Conservation (phyloP, 805 yeast species). For the Starmera caribaea region DNA sequence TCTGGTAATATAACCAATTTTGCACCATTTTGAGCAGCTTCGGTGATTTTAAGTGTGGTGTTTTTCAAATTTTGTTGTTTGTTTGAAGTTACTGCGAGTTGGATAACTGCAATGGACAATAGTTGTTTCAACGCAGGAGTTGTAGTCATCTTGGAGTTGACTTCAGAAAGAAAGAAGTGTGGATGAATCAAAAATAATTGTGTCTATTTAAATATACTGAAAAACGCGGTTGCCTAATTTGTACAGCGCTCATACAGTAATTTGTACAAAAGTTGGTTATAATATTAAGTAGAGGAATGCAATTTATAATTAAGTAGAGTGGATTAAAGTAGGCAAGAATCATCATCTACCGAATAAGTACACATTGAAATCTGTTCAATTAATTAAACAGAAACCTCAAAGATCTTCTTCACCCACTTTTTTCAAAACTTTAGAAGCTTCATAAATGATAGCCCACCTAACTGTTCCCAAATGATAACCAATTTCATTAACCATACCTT, state of each 20-base stretch:
- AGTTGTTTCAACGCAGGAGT: not conserved
- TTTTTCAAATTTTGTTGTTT: not conserved
- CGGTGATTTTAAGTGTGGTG: not conserved
- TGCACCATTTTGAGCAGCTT: constrained; percentile 1
- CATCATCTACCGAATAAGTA: no score
- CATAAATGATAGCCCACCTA: constrained; percentile 1
- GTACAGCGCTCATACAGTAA: no score
- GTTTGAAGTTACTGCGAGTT: not conserved
- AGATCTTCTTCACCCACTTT: not conserved
- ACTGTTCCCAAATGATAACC: not conserved
- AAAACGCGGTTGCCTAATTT: no score
- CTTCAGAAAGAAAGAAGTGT: not conserved
- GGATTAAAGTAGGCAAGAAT: no score
- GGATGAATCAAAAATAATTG: no score
- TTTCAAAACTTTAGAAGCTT: constrained; percentile 1
- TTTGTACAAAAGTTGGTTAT: no score
- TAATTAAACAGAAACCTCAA: no score
- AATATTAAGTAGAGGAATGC: no score
- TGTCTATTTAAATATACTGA: no score
- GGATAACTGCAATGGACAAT: not conserved
- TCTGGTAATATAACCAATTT: constrained; percentile 76
- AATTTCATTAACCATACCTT: not conserved
- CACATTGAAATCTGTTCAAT: no score
- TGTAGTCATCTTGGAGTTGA: not conserved
- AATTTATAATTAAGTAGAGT: no score